Conservation (phyloP, 1,284 basidiomycete species). For the Cerioporus squamosus region DNA sequence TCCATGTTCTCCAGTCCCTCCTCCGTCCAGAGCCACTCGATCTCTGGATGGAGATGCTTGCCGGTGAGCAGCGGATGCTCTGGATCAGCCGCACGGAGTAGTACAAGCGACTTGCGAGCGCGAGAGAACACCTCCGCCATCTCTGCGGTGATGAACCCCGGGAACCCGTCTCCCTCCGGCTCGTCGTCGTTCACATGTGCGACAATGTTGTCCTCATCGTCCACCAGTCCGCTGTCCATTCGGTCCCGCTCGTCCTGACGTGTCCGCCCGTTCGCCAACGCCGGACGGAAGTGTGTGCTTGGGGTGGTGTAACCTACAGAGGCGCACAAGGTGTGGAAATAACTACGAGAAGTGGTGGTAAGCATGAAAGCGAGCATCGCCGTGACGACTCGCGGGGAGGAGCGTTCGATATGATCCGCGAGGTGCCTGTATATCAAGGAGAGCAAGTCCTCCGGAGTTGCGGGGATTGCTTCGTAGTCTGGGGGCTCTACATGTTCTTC, state of each 20-base stretch:
- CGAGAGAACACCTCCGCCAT: constrained; percentile 56
- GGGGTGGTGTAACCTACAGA: constrained; percentile 58
- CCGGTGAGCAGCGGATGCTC: constrained; percentile 55
- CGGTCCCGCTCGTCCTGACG: neutral
- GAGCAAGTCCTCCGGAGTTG: constrained; percentile 50
- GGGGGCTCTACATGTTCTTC: constrained; percentile 41
- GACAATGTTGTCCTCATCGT: constrained; percentile 7
- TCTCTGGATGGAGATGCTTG: constrained; percentile 32
- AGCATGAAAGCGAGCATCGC: constrained; percentile 68
- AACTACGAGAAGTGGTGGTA: constrained; percentile 61
- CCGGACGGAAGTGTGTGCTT: constrained; percentile 6
- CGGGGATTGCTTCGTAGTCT: constrained; percentile 43
- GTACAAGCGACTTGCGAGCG: constrained; percentile 66
- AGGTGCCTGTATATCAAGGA: constrained; percentile 57
- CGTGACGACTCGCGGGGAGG: constrained; percentile 47
- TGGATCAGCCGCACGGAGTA: constrained; percentile 64
- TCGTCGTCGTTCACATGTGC: constrained; percentile 21
- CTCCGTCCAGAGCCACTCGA: constrained; percentile 71
- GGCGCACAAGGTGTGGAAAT: constrained; percentile 55
- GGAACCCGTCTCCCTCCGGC: constrained; percentile 49
- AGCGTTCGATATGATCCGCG: constrained; percentile 51
- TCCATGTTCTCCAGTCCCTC: constrained; percentile 45
- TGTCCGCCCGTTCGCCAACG: constrained; percentile 10
- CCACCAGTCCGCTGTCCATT: neutral
- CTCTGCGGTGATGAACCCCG: constrained; percentile 59